These are phyloP conservation scores for Przewalskia tangutica DNA, from an alignment of 257 asterid species.

Conservation along the genomic window DNA sequence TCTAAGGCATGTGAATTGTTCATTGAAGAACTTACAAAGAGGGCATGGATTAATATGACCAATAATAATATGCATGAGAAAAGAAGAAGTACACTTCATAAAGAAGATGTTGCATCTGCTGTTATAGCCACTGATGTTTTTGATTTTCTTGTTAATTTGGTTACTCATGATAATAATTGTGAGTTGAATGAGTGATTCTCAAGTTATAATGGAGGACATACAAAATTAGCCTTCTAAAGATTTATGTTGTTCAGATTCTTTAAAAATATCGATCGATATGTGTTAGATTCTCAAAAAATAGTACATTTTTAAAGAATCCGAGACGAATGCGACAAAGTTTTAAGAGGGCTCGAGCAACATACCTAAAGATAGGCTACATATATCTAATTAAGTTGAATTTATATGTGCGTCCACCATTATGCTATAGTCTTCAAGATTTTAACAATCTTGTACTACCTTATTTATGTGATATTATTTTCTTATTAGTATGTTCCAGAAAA, in stretches of 20 bases:
- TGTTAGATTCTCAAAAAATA: neutral
- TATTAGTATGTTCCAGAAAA: neutral
- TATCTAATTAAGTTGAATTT: neutral
- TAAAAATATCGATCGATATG: neutral
- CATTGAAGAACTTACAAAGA: constrained; percentile 49
- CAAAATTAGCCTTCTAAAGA: neutral
- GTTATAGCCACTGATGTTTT: constrained; percentile 56
- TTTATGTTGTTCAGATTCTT: neutral
- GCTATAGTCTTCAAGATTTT: neutral
- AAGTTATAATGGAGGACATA: neutral
- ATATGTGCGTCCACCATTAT: neutral
- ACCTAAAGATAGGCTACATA: neutral
- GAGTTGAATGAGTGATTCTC: neutral
- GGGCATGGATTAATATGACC: constrained; percentile 49
- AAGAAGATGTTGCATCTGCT: constrained; percentile 70
- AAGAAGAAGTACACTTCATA: constrained; percentile 51
- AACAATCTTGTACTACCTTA: neutral
- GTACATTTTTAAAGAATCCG: neutral
- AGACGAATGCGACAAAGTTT: neutral
- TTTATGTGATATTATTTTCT: neutral
- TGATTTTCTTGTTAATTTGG: constrained; percentile 55
- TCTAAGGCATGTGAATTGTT: constrained; percentile 75
- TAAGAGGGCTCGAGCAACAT: neutral
- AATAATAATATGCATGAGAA: constrained; percentile 28
- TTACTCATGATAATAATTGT: constrained; percentile 16